Base-by-base conservation (phyloP, 169 alveolate genomes). In the Theileria annulata region DNA sequence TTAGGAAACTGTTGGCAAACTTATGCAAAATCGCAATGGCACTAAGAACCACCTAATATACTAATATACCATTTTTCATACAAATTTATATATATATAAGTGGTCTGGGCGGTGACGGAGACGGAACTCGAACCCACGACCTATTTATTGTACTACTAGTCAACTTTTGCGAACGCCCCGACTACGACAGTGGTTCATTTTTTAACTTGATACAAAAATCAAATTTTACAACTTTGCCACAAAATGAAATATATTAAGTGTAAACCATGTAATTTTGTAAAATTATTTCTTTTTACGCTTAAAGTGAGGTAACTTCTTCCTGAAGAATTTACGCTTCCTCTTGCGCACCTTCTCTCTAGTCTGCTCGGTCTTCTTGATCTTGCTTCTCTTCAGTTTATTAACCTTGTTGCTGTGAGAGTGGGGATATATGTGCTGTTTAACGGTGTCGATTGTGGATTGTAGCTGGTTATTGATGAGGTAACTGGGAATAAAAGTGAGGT, bases 21-120 rank as follows among this genome's bases (percentile, higher is more conserved):
- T 79, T 83, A 17, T 83, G 90, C 60, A 83, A 77, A 59, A 80
- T 70, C 28, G 49, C 90, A 13, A 71, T 83, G 37, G 73, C 79
- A 70, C 67, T 70, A 5, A 70, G 77, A 56, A 70, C 63, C 17
- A 73, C 67, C 42, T 70, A 64, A 25, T 21, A 0, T 19, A 25
- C 17, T 19, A 42, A 17, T 8, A 8, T 42, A 42, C 13, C 6
- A 42, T 42, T 42, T 42, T 1, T 10, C 51, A 42, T 8, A 42
- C 13, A 10, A 42, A 42, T 30, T 10, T 25, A 25, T 23, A 27
- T 25, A 59, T 30, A 28, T 30, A 28, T 28, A 59, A 59, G 33
- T 28, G 68, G 48, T 28, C 42, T 2, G 42, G 42, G 42, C 15
- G 33, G 68, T 3, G 68, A 28, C 13, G 68, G 68, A 59, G 28